phyloP scores from a whole-genome alignment of 257 asterid species.

The Catharanthus roseus region DNA sequence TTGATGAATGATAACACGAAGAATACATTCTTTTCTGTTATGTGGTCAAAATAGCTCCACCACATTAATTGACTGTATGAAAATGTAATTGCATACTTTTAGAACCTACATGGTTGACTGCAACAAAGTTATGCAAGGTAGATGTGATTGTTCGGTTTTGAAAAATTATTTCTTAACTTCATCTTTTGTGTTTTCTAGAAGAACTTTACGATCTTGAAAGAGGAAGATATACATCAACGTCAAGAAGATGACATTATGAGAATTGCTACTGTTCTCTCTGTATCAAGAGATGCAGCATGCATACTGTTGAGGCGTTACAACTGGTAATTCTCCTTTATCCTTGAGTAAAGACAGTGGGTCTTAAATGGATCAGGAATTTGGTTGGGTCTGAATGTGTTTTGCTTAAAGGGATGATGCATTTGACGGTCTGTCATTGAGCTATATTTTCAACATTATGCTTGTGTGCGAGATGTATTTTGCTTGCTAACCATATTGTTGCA shows the following conservation, averaged over 20 bases:
- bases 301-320: constrained; percentile 66
- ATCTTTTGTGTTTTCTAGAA: constrained; percentile 43
- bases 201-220: constrained; percentile 65
- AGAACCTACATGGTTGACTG: not conserved
- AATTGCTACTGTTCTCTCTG: constrained; percentile 74
- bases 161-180: constrained; percentile 3
- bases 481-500: not conserved
- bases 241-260: constrained; percentile 70
- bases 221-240: constrained; percentile 65
- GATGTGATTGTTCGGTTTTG: not conserved
- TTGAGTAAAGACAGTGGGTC: not conserved
- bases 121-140: not conserved
- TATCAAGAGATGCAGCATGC: constrained; percentile 74
- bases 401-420: not conserved
- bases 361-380: not conserved
- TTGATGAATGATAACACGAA: not conserved
- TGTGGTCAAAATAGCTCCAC: not conserved
- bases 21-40: not conserved
- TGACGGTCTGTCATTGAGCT: no score
- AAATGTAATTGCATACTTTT: not conserved
- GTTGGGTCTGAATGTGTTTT: not conserved
- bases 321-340: constrained; percentile 41
- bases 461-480: not conserved
- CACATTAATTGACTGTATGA: not conserved
- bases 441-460: no score